Evolutionary conservation across 2,329 filamentous ascomycete genomes (phyloP), one percentile per base, ranked within the genome.

Genomic region (Metarhizium rileyi): DNA sequence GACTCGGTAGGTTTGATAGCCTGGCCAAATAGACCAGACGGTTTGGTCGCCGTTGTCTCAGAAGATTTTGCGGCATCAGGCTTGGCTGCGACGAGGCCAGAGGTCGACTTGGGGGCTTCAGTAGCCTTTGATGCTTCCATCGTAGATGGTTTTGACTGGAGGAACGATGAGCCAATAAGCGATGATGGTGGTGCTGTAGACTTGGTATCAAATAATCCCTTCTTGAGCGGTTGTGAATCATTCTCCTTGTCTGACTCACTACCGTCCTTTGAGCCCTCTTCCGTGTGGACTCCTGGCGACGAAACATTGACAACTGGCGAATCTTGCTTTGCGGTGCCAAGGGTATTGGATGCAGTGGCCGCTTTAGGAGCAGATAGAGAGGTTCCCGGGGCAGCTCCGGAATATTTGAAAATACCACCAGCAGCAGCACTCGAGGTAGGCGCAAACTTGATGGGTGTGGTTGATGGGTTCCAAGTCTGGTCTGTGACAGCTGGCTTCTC

Each of bases 371-470:
- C 59, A 41, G 71, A 70, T 26, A 67, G 51, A 33, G 63, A 63
- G 51, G 59, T 63, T 48, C 61, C 55, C 44, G 61, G 59, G 33
- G 57, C 57, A 26, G 63, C 57, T 23, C 55, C 56, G 49, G 57
- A 16, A 26, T 55, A 59, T 47, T 65, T 61, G 52, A 71, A 69
- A 12, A 65, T 60, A 54, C 56, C 63, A 30, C 56, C 53, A 35
- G 64, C 48, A 27, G 64, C 59, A 10, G 62, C 50, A 23, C 63
- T 47, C 7, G 62, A 58, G 46, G 61, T 53, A 41, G 70, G 63
- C 12, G 70, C 70, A 57, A 80, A 80, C 59, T 79, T 80, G 61
- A 82, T 77, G 2, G 77, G 77, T 5, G 70, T 71, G 18, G 69
- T 72, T 62, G 69, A 75, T 4, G 67, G 65, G 44, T 72, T 69